Evolutionary conservation across 441 rosid species (phyloP).

Genomic region (Codiaeum variegatum): DNA sequence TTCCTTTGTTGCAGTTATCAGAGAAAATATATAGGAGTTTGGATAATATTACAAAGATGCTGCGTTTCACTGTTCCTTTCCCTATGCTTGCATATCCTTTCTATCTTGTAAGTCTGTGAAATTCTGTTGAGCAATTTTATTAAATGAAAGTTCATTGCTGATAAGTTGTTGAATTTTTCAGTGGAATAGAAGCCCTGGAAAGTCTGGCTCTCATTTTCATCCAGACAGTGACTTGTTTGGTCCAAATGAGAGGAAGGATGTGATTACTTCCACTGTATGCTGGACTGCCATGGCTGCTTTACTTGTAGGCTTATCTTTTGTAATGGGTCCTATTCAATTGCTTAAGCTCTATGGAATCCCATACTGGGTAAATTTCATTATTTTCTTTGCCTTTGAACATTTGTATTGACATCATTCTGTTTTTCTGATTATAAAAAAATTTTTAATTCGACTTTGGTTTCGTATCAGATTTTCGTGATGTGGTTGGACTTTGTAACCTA

Average conservation of each 20-base stretch:
- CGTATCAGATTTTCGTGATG: slow-evolving; percentile 31
- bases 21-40: slow-evolving; percentile 66
- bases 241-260: slow-evolving; percentile 58
- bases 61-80: slow-evolving; percentile 55
- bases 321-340: slow-evolving; percentile 55
- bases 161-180: slow-evolving; percentile 18
- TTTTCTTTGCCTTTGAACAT: background rate
- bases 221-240: slow-evolving; percentile 66
- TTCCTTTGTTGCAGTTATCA: slow-evolving; percentile 49
- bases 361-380: slow-evolving; percentile 45
- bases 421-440: background rate
- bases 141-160: background rate
- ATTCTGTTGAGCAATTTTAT: background rate
- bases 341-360: slow-evolving; percentile 83
- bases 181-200: slow-evolving; percentile 94
- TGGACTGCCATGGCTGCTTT: slow-evolving; percentile 64
- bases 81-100: slow-evolving; percentile 57
- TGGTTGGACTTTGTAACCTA: slow-evolving; percentile 94
- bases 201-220: slow-evolving; percentile 82
- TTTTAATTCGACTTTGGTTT: slow-evolving; percentile 10
- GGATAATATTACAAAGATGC: slow-evolving; percentile 36
- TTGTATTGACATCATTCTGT: background rate
- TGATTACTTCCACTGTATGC: slow-evolving; percentile 65
- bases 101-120: slow-evolving; percentile 39
- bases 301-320: slow-evolving; percentile 45